A percentile compares a stretch with the other conserved stretches of the same genome.
Evolutionary conservation across 176 grass and related monocot species (phyloP).

Genomic region (Carex littledalei): DNA sequence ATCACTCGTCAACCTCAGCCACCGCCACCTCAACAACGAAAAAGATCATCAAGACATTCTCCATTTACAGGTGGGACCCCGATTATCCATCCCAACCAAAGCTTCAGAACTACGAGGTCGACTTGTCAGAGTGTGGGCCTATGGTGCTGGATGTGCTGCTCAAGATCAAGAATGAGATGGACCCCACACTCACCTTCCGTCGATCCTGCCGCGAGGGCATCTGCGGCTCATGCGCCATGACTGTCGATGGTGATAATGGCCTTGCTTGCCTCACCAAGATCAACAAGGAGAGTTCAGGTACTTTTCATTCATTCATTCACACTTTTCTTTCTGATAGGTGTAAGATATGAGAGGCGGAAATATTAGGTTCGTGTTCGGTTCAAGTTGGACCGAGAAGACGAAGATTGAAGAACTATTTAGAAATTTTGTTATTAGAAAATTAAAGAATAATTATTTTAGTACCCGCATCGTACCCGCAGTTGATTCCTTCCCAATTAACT

Average conservation of each 20-base stretch:
- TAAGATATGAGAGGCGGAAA: background rate
- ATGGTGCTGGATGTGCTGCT: constrained; percentile 74
- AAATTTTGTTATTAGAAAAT: too few species aligned
- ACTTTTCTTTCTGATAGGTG: background rate
- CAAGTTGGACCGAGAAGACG: background rate
- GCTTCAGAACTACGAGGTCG: constrained; percentile 68
- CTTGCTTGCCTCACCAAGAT: constrained; percentile 99
- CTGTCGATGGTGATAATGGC: constrained; percentile 74
- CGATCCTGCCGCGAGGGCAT: constrained; percentile 94
- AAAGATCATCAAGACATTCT: constrained; percentile 68
- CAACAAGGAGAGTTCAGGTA: constrained; percentile 4
- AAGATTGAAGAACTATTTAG: too few species aligned
- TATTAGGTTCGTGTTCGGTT: background rate
- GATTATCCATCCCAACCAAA: constrained; percentile 67
- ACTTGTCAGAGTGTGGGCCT: constrained; percentile 64
- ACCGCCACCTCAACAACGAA: background rate
- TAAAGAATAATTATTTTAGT: too few species aligned
- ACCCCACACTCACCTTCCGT: constrained; percentile 92
- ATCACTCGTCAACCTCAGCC: constrained; percentile 52
- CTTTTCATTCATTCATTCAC: background rate
- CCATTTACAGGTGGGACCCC: constrained; percentile 90
- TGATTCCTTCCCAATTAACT: too few species aligned
- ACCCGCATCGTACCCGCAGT: too few species aligned
- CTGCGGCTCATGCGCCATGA: constrained; percentile 95
- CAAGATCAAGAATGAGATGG: constrained; percentile 95